These are phyloP conservation scores for Protomyces inouyei DNA, from an alignment of 1,139 yeast genomes.

Conservation along the genomic window DNA sequence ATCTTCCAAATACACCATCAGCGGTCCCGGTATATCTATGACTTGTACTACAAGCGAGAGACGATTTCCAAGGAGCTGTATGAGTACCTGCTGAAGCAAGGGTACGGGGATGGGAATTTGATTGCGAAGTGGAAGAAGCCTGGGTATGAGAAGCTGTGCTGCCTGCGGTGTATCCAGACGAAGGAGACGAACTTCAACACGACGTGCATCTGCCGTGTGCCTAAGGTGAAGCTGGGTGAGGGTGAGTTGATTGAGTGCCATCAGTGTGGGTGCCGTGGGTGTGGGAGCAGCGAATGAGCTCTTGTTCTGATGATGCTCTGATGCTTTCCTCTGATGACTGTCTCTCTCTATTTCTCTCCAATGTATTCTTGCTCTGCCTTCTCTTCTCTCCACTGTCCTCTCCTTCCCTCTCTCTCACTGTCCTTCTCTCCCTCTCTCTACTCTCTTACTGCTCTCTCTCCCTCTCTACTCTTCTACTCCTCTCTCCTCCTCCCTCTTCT, in stretches of 20 bases:
- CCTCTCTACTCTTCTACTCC: too few species aligned
- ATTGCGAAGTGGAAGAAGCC: conserved; percentile 54
- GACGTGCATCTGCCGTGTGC: conserved; percentile 83
- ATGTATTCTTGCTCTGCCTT: too few species aligned
- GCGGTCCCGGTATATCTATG: conserved; percentile 69
- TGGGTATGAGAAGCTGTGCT: conserved; percentile 84
- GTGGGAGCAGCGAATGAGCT: conserved; percentile 67
- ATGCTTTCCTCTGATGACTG: too few species aligned
- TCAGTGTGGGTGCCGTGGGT: conserved; percentile 86
- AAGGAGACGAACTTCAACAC: conserved; percentile 40
- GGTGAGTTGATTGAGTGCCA: conserved; percentile 55
- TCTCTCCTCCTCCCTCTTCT: too few species aligned
- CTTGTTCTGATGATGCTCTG: too few species aligned
- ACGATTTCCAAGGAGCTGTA: conserved; percentile 66
- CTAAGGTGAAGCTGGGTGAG: conserved; percentile 48
- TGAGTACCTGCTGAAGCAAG: conserved; percentile 66
- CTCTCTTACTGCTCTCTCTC: too few species aligned
- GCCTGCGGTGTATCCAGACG: conserved; percentile 71
- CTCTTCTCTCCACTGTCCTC: too few species aligned
- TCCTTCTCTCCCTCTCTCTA: too few species aligned
- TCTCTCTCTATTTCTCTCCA: too few species aligned
- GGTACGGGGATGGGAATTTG: conserved; percentile 61
- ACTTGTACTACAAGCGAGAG: conserved; percentile 63
- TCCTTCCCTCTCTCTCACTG: too few species aligned
- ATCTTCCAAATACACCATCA: conserved; percentile 68